Evolutionary conservation across 768 basidiomycete genomes (phyloP), one percentile per base, ranked within the genome.

Genomic region (Kwoniella mangroviensis): DNA sequence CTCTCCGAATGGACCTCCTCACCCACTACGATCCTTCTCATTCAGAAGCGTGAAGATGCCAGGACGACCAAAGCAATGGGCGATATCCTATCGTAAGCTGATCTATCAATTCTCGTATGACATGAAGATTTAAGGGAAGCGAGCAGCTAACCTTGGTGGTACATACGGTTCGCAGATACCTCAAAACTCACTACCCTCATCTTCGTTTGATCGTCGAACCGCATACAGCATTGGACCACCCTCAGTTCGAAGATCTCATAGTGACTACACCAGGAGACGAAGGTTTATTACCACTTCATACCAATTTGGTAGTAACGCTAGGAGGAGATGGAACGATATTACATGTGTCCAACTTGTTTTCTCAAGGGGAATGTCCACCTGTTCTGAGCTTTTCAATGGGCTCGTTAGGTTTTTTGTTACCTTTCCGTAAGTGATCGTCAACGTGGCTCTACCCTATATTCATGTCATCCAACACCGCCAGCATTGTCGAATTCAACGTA

Each of bases 241-340:
- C 73, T 4, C 53, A 64, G 3, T 74, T 62, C 40, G 51, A 68
- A 4, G 67, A 72, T 12, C 67, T 75, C 21, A 73, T 73, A 12
- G 63, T 78, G 6, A 54, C 66, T 13, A 54, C 71, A 26, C 53
- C 67, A n/a, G 73, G 71, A 11, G 76, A 81, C 28, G 67, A 73
- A 22, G 56, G 24, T 1, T 65, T 78, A 3, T 63, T 80, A 17
- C 62, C 72, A 0, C 52, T 67, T 1, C 71, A 76, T 54, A 91
- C 96, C 68, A 92, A 94, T 80, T 85, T 98, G 10, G 90, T 97
- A 21, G 89, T 97, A 28, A 96, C 95, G 0, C 84, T 98, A 1
- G 95, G 95, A 55, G 95, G 95, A 42, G 95, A 98, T 79, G 95
- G 95, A 10, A 97, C 95, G 5, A 94, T 97, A 59, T 86, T 98